Evolutionary conservation across 495 filamentous ascomycete genomes (phyloP).

Genomic region (Ascobolus immersus): DNA sequence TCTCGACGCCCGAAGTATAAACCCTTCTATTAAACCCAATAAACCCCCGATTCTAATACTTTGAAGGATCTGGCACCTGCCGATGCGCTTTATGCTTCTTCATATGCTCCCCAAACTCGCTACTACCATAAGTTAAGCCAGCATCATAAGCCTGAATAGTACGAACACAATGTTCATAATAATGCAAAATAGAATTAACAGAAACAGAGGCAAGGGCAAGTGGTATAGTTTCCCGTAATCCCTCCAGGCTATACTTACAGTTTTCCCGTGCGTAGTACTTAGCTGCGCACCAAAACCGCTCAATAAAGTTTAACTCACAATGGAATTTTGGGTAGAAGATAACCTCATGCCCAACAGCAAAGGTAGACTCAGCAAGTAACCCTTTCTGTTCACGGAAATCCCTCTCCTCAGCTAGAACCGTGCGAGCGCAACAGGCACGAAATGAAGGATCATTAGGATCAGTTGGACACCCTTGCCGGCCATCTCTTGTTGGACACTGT

Average conservation of each 20-base stretch:
- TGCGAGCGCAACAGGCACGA: too few species aligned
- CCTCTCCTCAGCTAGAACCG: too few species aligned
- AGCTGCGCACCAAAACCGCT: slow-evolving; percentile 3
- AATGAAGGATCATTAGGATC: too few species aligned
- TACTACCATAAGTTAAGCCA: neutral
- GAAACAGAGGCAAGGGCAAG: neutral
- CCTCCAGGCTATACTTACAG: slow-evolving; percentile 1
- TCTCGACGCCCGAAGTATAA: too few species aligned
- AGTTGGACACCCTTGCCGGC: too few species aligned
- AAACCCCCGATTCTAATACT: too few species aligned
- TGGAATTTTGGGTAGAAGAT: slow-evolving; percentile 2
- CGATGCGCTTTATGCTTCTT: too few species aligned
- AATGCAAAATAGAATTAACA: neutral
- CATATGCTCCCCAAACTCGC: neutral
- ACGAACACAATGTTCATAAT: neutral
- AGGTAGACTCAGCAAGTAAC: neutral
- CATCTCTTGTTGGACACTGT: too few species aligned
- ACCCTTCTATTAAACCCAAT: too few species aligned
- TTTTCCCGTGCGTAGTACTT: slow-evolving; percentile 2
- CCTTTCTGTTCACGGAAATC: slow-evolving; percentile 4
- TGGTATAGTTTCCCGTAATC: slow-evolving; percentile 1
- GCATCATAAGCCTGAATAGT: neutral
- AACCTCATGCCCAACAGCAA: neutral
- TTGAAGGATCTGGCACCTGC: too few species aligned
- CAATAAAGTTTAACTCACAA: slow-evolving; percentile 5